These are phyloP conservation scores for Solanum hybrid DNA, from an alignment of 305 asterid genomes.

Conservation along the genomic window DNA sequence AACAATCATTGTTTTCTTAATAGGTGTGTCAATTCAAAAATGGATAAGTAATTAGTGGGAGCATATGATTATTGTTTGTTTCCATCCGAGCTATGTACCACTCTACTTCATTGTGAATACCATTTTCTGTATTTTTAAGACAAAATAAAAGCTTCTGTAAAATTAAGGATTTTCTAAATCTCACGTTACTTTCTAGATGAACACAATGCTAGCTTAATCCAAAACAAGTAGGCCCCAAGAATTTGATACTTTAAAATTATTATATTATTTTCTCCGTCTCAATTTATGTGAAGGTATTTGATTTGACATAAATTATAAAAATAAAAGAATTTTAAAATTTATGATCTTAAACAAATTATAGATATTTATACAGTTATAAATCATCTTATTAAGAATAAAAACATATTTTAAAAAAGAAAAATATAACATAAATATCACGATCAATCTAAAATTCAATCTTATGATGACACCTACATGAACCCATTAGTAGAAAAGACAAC, in stretches of 20 bases:
- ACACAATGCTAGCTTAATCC: neutral
- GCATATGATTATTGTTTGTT: too few species aligned
- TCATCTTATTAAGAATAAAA: neutral
- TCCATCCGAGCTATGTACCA: too few species aligned
- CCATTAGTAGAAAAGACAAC: neutral
- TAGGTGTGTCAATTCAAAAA: too few species aligned
- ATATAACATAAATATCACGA: neutral
- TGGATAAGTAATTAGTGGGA: too few species aligned
- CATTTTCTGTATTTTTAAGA: neutral
- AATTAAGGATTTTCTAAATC: neutral
- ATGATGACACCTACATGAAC: neutral
- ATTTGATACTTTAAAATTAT: neutral
- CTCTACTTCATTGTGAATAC: too few species aligned
- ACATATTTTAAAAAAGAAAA: too few species aligned
- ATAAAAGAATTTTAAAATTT: neutral
- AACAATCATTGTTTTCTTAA: too few species aligned
- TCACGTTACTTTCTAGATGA: neutral
- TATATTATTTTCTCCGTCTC: neutral
- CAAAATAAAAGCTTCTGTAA: neutral
- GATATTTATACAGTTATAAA: too few species aligned
- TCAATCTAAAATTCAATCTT: neutral
- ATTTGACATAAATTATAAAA: too few species aligned
- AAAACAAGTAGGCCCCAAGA: neutral
- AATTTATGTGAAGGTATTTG: neutral
- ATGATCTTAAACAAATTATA: neutral